Percentiles rank a stretch among this genome's conserved stretches.
Evolutionary conservation across 768 basidiomycete species (phyloP).

Genomic region (Chalciporus piperatus): DNA sequence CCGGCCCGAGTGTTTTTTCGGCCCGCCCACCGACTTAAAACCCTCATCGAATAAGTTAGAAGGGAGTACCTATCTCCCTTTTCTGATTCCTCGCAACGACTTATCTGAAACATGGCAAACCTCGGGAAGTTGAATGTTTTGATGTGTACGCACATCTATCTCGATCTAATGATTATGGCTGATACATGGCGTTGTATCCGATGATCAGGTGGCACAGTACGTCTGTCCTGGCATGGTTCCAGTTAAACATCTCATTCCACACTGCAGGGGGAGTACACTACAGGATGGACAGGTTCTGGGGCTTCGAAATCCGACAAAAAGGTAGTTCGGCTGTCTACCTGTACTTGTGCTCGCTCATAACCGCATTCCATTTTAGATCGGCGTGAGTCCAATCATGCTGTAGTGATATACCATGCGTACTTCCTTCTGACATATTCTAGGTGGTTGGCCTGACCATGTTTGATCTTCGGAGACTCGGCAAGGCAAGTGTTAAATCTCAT

Average conservation of each 20-base stretch:
- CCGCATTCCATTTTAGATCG: conserved; percentile 45
- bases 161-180: not conserved
- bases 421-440: conserved; percentile 36
- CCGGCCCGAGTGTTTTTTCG: not conserved
- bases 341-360: not conserved
- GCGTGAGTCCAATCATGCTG: conserved; percentile 42
- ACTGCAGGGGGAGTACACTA: conserved; percentile 82
- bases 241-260: not conserved
- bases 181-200: conserved; percentile 1
- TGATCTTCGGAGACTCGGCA: conserved; percentile 81
- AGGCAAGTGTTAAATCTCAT: conserved; percentile 41
- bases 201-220: conserved; percentile 44
- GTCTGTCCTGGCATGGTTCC: conserved; percentile 10
- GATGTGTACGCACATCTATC: conserved; percentile 59
- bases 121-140: conserved; percentile 61
- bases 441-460: conserved; percentile 90
- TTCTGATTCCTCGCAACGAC: not conserved
- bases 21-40: conserved; percentile 1
- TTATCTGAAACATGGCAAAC: conserved; percentile 38
- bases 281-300: conserved; percentile 90
- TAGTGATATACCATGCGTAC: not conserved
- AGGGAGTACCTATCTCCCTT: not conserved
- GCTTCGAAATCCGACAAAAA: conserved; percentile 95
- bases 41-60: not conserved
- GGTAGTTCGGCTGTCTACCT: conserved; percentile 38